Evolutionary conservation across 257 asterid species (phyloP), one percentile per base, ranked within the genome.

Genomic region (Solanum etuberosum): DNA sequence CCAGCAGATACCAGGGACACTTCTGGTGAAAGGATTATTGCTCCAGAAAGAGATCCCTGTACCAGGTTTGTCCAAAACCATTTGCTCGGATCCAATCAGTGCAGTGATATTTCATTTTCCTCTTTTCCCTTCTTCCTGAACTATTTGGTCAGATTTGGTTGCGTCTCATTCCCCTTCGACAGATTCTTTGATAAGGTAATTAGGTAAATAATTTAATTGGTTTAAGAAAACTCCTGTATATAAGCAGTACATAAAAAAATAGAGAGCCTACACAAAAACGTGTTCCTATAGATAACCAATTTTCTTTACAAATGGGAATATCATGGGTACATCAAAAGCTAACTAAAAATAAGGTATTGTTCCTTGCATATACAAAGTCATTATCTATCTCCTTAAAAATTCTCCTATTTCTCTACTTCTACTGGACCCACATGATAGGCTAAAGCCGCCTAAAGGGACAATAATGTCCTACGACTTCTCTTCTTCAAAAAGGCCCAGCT

Each of bases 1-100:
- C 87, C 96, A 97, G 94, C 98, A 94, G 89, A 95, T 89, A 81
- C 98, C 98, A 23, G 99, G 98, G 43, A 93, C 97, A 27, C 96
- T 95, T 83, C 67, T 97, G 92, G 91, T 94, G 81, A 93, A 80
- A 90, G 98, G 98, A 87, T 87, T 90, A 61, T 88, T 93, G 92
- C 91, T 89, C 73, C 94, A 94, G 83, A 91, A 85, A 86, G 90
- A 89, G 87, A 92, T 91, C 91, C 87, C 95, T 89, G 25, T 65
- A 80, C 87, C 94, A 91, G 98, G 99, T 3, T 73, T 43, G 29
- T n/a, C 16, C 78, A 57, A 85, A 63, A 43, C 42, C 35, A 20
- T 59, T 37, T 74, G 12, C 34, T 13, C 16, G 35, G 38, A 48
- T 78, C 65, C 65, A 43, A 92, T 57, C 68, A 85, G 31, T 87